Evolutionary conservation across 2,329 filamentous ascomycete genomes (phyloP).

Genomic region (Alternaria sp.): DNA sequence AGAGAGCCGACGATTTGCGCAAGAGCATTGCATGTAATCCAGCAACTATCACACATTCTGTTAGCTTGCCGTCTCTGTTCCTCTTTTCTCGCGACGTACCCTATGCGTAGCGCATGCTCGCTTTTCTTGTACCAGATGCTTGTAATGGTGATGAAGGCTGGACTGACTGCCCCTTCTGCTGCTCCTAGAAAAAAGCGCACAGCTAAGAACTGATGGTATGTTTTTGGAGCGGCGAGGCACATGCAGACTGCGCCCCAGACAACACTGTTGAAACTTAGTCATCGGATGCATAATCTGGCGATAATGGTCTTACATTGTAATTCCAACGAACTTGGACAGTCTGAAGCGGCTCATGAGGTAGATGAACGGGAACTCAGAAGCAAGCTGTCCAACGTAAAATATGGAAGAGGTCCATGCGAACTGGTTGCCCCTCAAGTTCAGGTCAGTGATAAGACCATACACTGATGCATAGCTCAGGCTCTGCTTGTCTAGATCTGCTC

Average conservation of each 20-base stretch:
- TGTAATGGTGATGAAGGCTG: constrained; percentile 57
- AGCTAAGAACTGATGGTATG: no score
- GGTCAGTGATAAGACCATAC: constrained; percentile 56
- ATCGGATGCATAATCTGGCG: no score
- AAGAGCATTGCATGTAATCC: constrained; percentile 49
- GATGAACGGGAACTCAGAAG: constrained; percentile 59
- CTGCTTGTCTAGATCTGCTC: constrained; percentile 53
- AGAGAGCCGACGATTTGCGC: constrained; percentile 56
- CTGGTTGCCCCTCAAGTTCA: constrained; percentile 53
- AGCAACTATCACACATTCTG: no score
- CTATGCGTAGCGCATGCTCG: constrained; percentile 34
- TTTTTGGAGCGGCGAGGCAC: no score
- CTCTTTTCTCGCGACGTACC: constrained; percentile 10
- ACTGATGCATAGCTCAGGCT: constrained; percentile 59
- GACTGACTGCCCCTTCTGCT: constrained; percentile 54
- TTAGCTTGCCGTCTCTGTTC: no score
- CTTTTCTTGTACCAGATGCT: constrained; percentile 37
- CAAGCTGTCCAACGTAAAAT: constrained; percentile 51
- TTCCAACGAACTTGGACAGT: constrained; percentile 59
- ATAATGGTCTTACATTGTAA: constrained; percentile 40
- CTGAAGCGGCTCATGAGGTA: constrained; percentile 60
- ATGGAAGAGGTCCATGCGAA: constrained; percentile 59
- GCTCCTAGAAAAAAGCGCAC: constrained; percentile 52
- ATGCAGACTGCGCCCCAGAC: constrained; percentile 48
- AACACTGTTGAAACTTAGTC: neutral